Evolutionary conservation across 345 rosid species (phyloP).

Genomic region (Aquilaria malaccensis): DNA sequence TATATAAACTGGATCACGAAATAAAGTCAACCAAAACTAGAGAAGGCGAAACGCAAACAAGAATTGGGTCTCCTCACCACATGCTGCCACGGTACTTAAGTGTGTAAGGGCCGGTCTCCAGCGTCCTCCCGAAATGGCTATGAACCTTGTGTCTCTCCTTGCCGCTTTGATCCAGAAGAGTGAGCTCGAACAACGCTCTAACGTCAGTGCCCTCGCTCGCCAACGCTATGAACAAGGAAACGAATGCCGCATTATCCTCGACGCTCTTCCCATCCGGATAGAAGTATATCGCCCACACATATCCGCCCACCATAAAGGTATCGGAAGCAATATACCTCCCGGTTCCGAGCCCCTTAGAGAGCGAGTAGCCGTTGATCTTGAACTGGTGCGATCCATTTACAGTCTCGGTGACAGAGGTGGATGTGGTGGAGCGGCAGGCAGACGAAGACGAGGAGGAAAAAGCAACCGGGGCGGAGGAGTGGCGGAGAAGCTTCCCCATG

Average conservation of each 20-base stretch:
- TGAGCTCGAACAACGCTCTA: constrained; percentile 64
- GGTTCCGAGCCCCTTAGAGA: constrained; percentile 59
- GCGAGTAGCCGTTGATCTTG: constrained; percentile 54
- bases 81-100: constrained; percentile 29
- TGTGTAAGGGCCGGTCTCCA: constrained; percentile 59
- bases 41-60: constrained; percentile 3
- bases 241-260: constrained; percentile 55
- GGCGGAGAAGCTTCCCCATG: constrained; percentile 38
- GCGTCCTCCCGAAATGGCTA: constrained; percentile 70
- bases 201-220: constrained; percentile 71
- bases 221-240: constrained; percentile 60
- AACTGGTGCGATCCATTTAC: constrained; percentile 69
- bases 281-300: constrained; percentile 66
- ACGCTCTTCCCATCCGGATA: constrained; percentile 79
- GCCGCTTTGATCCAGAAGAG: constrained; percentile 72
- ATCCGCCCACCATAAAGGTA: constrained; percentile 60
- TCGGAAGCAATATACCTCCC: constrained; percentile 60
- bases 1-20: background rate
- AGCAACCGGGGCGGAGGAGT: constrained; percentile 16
- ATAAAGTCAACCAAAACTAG: background rate
- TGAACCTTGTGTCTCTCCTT: constrained; percentile 65
- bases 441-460: constrained; percentile 24
- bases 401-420: constrained; percentile 54
- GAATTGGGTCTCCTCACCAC: constrained; percentile 43
- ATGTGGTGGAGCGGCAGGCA: constrained; percentile 26